These are phyloP conservation scores for Ilyonectria mors-panacis DNA, from an alignment of 2,329 filamentous ascomycete genomes.

Conservation along the genomic window DNA sequence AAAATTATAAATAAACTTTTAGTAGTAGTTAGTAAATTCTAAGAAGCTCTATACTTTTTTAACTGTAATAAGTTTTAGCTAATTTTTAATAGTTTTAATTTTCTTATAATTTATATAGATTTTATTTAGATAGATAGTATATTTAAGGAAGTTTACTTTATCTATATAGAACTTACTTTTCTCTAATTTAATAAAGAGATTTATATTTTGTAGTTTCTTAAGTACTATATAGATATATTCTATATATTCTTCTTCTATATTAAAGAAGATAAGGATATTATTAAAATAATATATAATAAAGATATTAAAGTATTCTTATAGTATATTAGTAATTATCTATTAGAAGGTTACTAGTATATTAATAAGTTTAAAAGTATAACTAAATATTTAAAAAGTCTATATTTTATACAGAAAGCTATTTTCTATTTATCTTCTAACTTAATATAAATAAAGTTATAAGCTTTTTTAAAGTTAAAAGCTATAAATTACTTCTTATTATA, in stretches of 20 bases:
- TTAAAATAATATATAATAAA: slow-evolving; percentile 33
- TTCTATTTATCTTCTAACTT: slow-evolving; percentile 52
- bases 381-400: slow-evolving; percentile 51
- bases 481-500: slow-evolving; percentile 29
- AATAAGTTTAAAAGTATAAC: slow-evolving; percentile 43
- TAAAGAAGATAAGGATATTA: slow-evolving; percentile 42
- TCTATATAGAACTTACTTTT: slow-evolving; percentile 29
- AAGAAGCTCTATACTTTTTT: slow-evolving; percentile 39
- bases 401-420: slow-evolving; percentile 51
- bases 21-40: slow-evolving; percentile 8
- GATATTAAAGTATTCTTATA: slow-evolving; percentile 31
- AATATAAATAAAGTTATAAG: slow-evolving; percentile 52
- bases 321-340: slow-evolving; percentile 35
- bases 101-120: slow-evolving; percentile 37
- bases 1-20: slow-evolving; percentile 34
- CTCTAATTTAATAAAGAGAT: slow-evolving; percentile 25
- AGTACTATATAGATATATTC: slow-evolving; percentile 37
- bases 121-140: slow-evolving; percentile 28
- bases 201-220: slow-evolving; percentile 30
- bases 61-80: not conserved
- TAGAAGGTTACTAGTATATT: slow-evolving; percentile 40
- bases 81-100: slow-evolving; percentile 25
- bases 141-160: slow-evolving; percentile 24
- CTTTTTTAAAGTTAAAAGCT: slow-evolving; percentile 32
- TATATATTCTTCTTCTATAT: slow-evolving; percentile 34